Evolutionary conservation across 2,329 filamentous ascomycete species (phyloP), one percentile per base, ranked within the genome.

Genomic region (Graphiopsis chlorocephala): DNA sequence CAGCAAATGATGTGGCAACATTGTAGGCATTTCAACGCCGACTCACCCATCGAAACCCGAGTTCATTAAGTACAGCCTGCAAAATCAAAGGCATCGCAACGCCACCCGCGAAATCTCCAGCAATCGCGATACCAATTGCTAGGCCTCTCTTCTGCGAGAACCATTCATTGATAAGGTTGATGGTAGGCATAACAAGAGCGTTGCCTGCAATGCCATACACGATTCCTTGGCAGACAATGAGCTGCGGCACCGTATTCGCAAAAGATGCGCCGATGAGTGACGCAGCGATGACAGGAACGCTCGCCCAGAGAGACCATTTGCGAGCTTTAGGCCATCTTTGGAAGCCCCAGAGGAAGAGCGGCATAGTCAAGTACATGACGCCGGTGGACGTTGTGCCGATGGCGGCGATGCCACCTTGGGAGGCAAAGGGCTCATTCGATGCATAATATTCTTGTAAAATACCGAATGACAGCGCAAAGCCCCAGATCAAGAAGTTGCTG

Each of bases 121-220:
- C 68, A 73, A 79, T 72, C 66, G 83, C 81, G 6, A 80, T 78
- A 7, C 83, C 83, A 69, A 81, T 83, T 0, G 83, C 83, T 38
- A 65, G 25, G 2, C 63, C 63, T 45, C 56, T 45, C 20, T 59
- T 55, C n/a, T 33, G 20, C 28, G 29, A 67, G 72, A 84, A 85
- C 78, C 72, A 88, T 68, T 85, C 81, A 61, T 84, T 82, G 33
- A 84, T 73, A 64, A 80, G 82, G 50, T 82, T 73, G 14, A 83
- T 78, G 4, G 78, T 78, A 1, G 81, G 81, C 23, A 72, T 83
- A 71, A 78, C 86, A 5, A 83, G 71, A 1, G 86, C 73, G 15
- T 78, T 78, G 14, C 84, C 84, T 0, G 84, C 77, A 26, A 79
- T 67, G 4, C 72, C 73, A 62, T 75, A 79, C 15, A 79, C 59